A percentile compares a stretch with the other conserved stretches of the same genome.
These are phyloP conservation scores for Hyaloscypha variabilis DNA, from an alignment of 495 filamentous ascomycete genomes.

Conservation along the genomic window DNA sequence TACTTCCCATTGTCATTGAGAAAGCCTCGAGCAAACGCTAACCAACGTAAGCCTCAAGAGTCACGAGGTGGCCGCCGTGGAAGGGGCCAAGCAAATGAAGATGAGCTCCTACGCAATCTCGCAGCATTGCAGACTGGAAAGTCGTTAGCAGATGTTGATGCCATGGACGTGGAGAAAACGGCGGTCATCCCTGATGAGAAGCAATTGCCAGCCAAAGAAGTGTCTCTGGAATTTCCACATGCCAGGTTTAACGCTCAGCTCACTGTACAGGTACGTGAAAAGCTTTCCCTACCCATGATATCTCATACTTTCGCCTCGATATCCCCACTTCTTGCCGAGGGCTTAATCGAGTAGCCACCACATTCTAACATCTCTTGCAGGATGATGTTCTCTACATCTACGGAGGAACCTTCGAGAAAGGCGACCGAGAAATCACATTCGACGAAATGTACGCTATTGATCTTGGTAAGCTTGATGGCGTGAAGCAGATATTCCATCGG, in stretches of 20 bases:
- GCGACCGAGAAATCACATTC: constrained; percentile 88
- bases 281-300: too few relatives aligned
- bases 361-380: background rate
- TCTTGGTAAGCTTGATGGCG: constrained; percentile 87
- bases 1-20: constrained; percentile 85
- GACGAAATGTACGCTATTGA: constrained; percentile 93
- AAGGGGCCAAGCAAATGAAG: constrained; percentile 81
- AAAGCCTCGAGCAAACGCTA: constrained; percentile 60
- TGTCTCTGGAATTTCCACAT: constrained; percentile 80
- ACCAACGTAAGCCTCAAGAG: constrained; percentile 59
- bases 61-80: constrained; percentile 64
- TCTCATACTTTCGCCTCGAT: background rate
- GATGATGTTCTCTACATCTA: constrained; percentile 91
- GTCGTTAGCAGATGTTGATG: constrained; percentile 56
- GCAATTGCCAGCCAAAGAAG: constrained; percentile 50
- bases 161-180: constrained; percentile 55
- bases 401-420: constrained; percentile 93
- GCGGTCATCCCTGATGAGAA: constrained; percentile 50
- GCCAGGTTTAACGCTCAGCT: constrained; percentile 86
- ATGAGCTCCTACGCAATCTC: constrained; percentile 83
- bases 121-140: constrained; percentile 76
- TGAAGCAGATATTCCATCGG: constrained; percentile 82
- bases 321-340: background rate
- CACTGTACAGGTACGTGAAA: constrained; percentile 62
- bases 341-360: background rate